Base-by-base conservation (phyloP, 306 rosid genomes). In the Medicago ruthenica region DNA sequence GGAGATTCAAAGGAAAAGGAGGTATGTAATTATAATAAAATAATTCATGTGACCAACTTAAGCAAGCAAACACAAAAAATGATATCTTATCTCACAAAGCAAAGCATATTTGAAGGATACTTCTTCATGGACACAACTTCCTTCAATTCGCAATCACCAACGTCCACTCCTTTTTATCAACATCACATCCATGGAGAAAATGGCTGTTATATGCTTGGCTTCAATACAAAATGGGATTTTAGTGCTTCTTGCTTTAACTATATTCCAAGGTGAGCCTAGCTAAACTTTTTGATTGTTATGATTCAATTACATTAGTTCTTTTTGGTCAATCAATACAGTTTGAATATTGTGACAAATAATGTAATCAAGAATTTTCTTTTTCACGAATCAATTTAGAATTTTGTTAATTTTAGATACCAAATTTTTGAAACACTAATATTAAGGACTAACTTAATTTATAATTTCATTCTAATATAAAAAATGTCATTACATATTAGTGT, bases 71-170 rank as follows among this genome's bases (percentile, higher is more conserved):
- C 34, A 41, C 54, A 72, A 74, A 51, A 54, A 18, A 54, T 15
- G 9, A 4, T 27, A 27, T 13, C 5, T 45, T 45, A 1, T 45
- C 55, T 7, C 16, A 48, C 82, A 74, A 90, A 86, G 96, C 75
- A 89, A 91, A 86, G 97, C 83, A 61, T 60, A 89, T 89, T 88
- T 76, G 58, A 40, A 75, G 60, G 73, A 81, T 79, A 66, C 79
- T 87, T 84, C 86, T 86, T 84, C 87, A 79, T 15, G 62, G 80
- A 83, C 79, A 80, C 55, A 18, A 60, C 76, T 79, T n/a, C 70
- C 47, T 16, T 31, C 55, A 40, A 44, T 65, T 39, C 50, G 3
- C 31, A 27, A 21, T 36, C 70, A 15, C 17, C 36, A 57, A 10
- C 62, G 10, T 53, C 34, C 34, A 54, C 27, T 58, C 64, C n/a